phyloP scores from a whole-genome alignment of 2,329 filamentous ascomycete species.

The Fusarium burgessii region DNA sequence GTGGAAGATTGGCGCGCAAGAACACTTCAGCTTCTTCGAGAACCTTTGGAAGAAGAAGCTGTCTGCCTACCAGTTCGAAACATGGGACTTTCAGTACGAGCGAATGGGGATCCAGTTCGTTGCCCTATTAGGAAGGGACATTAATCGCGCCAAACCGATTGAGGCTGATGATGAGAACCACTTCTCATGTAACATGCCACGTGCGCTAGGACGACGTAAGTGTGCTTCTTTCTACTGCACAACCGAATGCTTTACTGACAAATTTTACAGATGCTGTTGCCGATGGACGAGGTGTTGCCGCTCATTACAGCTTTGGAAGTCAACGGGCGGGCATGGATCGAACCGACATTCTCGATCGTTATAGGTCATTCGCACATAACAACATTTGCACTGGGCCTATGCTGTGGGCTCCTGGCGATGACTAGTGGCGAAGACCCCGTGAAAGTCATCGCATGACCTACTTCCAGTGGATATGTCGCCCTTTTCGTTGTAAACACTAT shows the following conservation, averaged over 20 bases:
- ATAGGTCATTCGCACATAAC: constrained; percentile 64
- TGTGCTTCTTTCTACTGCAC: not conserved
- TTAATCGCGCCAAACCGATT: constrained; percentile 60
- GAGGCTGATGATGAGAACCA: constrained; percentile 60
- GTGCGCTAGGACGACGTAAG: constrained; percentile 53
- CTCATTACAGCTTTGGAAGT: constrained; percentile 63
- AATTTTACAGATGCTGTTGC: constrained; percentile 56
- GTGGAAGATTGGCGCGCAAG: constrained; percentile 64
- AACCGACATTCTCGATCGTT: constrained; percentile 66
- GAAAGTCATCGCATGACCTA: not conserved
- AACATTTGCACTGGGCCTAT: constrained; percentile 57
- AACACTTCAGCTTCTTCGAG: constrained; percentile 62
- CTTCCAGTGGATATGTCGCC: not conserved
- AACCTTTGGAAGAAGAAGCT: constrained; percentile 62
- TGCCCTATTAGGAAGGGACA: constrained; percentile 65
- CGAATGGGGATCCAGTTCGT: constrained; percentile 67
- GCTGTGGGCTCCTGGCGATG: constrained; percentile 46
- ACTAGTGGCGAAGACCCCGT: not conserved
- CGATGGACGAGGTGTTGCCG: constrained; percentile 65
- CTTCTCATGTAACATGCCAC: constrained; percentile 55
- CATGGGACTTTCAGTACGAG: constrained; percentile 62
- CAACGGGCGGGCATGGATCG: constrained; percentile 56
- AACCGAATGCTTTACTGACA: constrained; percentile 19
- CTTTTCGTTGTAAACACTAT: constrained; percentile 1
- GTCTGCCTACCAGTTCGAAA: constrained; percentile 61